phyloP scores from a whole-genome alignment of 495 filamentous ascomycete genomes.

The Tuber melanosporum region DNA sequence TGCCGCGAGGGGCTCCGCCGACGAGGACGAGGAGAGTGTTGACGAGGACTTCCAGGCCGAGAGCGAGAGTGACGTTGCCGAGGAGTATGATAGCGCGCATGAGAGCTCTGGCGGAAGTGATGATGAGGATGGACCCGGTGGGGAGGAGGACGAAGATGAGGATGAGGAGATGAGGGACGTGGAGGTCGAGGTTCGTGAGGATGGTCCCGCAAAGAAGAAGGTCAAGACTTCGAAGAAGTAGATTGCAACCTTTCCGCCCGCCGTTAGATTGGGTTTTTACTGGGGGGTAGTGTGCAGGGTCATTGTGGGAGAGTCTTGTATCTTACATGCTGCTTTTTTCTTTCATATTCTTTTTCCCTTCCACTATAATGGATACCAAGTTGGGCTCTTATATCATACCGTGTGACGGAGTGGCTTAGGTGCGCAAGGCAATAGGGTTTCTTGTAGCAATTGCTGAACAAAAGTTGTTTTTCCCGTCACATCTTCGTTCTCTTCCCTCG shows the following conservation, averaged over 20 bases:
- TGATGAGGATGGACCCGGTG: slow-evolving; percentile 51
- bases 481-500: not conserved
- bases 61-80: slow-evolving; percentile 87
- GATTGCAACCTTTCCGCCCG: not conserved
- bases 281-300: not conserved
- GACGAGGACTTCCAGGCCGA: slow-evolving; percentile 95
- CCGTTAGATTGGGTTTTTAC: not conserved
- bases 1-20: slow-evolving; percentile 68
- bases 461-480: not conserved
- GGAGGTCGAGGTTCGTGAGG: slow-evolving; percentile 18
- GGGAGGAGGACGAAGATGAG: slow-evolving; percentile 48
- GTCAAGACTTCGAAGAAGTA: slow-evolving; percentile 41
- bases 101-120: slow-evolving; percentile 71
- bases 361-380: not conserved
- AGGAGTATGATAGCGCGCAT: slow-evolving; percentile 89
- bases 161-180: slow-evolving; percentile 41
- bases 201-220: slow-evolving; percentile 42
- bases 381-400: not conserved
- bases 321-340: not conserved
- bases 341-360: not conserved
- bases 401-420: not conserved
- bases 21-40: slow-evolving; percentile 79
- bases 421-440: not conserved
- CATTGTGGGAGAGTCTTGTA: slow-evolving; percentile 3
- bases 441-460: not conserved